Percentiles rank a stretch among this genome's conserved stretches.
Conservation (phyloP, 2,329 filamentous ascomycete genomes). For the Penicillium hesseltinei region DNA sequence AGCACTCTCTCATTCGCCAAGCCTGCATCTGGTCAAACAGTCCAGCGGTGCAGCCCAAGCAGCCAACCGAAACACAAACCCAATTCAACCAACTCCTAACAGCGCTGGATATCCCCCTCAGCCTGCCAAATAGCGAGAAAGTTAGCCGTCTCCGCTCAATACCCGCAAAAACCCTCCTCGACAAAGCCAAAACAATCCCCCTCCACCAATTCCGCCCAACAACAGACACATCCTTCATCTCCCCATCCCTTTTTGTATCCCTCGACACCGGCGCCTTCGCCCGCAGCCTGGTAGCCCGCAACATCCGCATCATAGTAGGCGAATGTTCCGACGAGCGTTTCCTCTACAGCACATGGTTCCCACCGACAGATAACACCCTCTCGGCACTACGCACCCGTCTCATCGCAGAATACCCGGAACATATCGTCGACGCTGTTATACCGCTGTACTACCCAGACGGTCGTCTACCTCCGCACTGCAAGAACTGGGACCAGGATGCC, state of each 20-base stretch:
- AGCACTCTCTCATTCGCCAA: slow-evolving; percentile 50
- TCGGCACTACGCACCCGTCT: slow-evolving; percentile 48
- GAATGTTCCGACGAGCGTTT: slow-evolving; percentile 56
- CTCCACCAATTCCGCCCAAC: slow-evolving; percentile 56
- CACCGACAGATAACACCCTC: slow-evolving; percentile 44
- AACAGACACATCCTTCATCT: slow-evolving; percentile 51
- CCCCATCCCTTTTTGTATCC: slow-evolving; percentile 42
- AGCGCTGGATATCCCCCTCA: slow-evolving; percentile 44
- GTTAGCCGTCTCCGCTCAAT: slow-evolving; percentile 46
- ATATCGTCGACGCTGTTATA: slow-evolving; percentile 46
- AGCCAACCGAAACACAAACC: slow-evolving; percentile 45
- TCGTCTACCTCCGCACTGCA: slow-evolving; percentile 39
- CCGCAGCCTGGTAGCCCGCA: slow-evolving; percentile 42
- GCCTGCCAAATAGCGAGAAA: slow-evolving; percentile 44
- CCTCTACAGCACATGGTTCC: slow-evolving; percentile 52
- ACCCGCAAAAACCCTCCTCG: slow-evolving; percentile 42
- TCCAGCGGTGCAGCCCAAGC: slow-evolving; percentile 54
- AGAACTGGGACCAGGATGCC: slow-evolving; percentile 49
- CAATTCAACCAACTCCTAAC: slow-evolving; percentile 54
- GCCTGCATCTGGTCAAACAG: slow-evolving; percentile 56
- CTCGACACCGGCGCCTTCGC: slow-evolving; percentile 53
- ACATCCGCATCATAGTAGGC: slow-evolving; percentile 52
- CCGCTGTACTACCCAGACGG: slow-evolving; percentile 44
- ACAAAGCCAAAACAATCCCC: slow-evolving; percentile 43
- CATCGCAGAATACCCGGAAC: slow-evolving; percentile 52